Evolutionary conservation across 345 rosid genomes (phyloP).

Genomic region (Ricinus communis): DNA sequence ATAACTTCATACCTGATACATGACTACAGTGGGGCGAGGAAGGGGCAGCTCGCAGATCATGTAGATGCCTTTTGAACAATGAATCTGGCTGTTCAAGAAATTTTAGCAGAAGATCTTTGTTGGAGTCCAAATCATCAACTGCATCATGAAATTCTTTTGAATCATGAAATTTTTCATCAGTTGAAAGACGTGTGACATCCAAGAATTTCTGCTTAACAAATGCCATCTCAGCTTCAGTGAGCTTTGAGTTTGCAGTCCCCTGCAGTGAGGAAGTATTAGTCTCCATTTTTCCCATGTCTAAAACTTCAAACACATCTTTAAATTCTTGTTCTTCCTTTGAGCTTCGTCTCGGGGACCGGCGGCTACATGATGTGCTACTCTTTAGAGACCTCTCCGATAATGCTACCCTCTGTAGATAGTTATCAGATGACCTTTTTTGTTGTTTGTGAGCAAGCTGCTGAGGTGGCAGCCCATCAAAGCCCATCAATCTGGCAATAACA

Average conservation of each 20-base stretch:
- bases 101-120: conserved; percentile 70
- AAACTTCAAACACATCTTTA: conserved; percentile 95
- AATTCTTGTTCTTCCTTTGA: conserved; percentile 79
- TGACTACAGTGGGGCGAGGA: conserved; percentile 46
- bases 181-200: conserved; percentile 75
- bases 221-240: conserved; percentile 66
- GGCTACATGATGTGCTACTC: conserved; percentile 41
- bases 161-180: conserved; percentile 66
- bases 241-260: conserved; percentile 36
- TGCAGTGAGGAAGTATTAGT: conserved; percentile 34
- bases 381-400: conserved; percentile 37
- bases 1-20: conserved; percentile 40
- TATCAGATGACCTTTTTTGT: conserved; percentile 42
- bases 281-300: conserved; percentile 56
- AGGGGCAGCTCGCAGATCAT: conserved; percentile 53
- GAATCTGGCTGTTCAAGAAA: conserved; percentile 91
- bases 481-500: conserved; percentile 91
- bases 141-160: conserved; percentile 76
- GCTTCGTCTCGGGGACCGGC: conserved; percentile 57
- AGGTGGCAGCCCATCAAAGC: conserved; percentile 83
- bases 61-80: conserved; percentile 73
- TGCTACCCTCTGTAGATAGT: conserved; percentile 24
- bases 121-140: conserved; percentile 77
- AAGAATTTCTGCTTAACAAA: conserved; percentile 68
- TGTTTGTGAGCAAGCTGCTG: conserved; percentile 46